These are phyloP conservation scores for Henckelia pumila DNA, from an alignment of 257 asterid species.

Conservation along the genomic window DNA sequence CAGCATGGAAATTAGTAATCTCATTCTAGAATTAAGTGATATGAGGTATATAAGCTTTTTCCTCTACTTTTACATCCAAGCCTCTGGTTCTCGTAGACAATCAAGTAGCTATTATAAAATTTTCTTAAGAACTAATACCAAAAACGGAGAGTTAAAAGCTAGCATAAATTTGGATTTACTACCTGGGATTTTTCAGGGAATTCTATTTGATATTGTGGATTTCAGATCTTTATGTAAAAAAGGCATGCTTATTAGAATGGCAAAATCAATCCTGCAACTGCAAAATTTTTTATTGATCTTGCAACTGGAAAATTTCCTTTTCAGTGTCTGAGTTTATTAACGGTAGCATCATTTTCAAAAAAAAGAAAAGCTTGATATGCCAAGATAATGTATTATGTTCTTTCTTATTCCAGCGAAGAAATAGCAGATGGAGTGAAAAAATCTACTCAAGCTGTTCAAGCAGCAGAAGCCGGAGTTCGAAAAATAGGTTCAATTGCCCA, in stretches of 20 bases:
- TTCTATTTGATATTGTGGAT: neutral
- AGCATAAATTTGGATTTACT: neutral
- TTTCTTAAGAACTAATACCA: slow-evolving; percentile 13
- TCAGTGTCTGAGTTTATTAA: neutral
- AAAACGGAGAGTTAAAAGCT: no score
- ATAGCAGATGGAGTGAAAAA: slow-evolving; percentile 79
- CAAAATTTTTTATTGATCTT: neutral
- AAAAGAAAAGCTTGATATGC: slow-evolving; percentile 12
- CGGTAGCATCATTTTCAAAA: neutral
- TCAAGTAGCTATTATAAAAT: slow-evolving; percentile 6
- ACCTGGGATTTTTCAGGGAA: neutral
- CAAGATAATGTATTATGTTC: slow-evolving; percentile 19
- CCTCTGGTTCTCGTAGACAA: slow-evolving; percentile 12
- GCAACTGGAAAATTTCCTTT: neutral
- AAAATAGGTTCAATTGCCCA: slow-evolving; percentile 85
- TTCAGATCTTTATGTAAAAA: neutral
- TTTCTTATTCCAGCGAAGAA: slow-evolving; percentile 67
- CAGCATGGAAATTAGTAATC: slow-evolving; percentile 91
- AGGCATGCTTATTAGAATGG: slow-evolving; percentile 5
- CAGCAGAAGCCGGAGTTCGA: slow-evolving; percentile 86
- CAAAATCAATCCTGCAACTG: neutral
- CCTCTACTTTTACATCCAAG: slow-evolving; percentile 3
- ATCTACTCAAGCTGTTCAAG: slow-evolving; percentile 93
- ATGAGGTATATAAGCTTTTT: slow-evolving; percentile 50
- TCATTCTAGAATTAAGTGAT: slow-evolving; percentile 78